Base-by-base conservation (phyloP, 345 rosid genomes). In the Eutrema yunnanense region DNA sequence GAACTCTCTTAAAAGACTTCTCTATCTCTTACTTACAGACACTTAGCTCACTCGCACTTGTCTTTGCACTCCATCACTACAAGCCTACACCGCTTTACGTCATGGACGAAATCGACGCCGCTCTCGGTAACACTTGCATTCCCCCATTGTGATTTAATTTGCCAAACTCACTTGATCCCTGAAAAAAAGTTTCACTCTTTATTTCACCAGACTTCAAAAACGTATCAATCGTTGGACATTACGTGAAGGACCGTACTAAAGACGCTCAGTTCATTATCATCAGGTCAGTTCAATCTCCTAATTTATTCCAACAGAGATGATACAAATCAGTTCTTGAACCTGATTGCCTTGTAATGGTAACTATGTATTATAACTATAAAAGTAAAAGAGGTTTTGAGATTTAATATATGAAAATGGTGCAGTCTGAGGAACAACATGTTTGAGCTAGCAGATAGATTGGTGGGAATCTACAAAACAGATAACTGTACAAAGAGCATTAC, bases 401-500 rank as follows among this genome's bases (percentile, higher is more conserved):
- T 52, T 75, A 38, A 68, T 33, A 68, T 16, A 47, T 64, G 47
- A 69, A 22, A 40, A 14, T 63, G 73, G 44, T 86, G 85, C 96
- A 95, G 99, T 81, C 87, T 95, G 29, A 81, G 98, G 72, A 95
- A 95, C 88, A 95, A 95, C 84, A 95, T 95, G 99, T 95, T 95
- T 68, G 99, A 95, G 87, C 79, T 90, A 80, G 97, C 98, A 5
- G 97, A 90, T 83, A 86, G 96, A 55, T 87, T 92, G 50, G 96
- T 92, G 11, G 98, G 98, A 49, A 95, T 95, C 72, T 92, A 92
- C 81, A 95, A 95, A 80, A 92, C 99, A 4, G 98, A 92, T 78
- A 92, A 95, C 62, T 95, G 99, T 77, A 92, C 99, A 0, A 92
- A 95, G 81, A 92, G 99, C 83, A 95, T 92, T 34, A 92, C 99